phyloP scores from a whole-genome alignment of 1,139 yeast genomes.

The Fermentozyma sake region DNA sequence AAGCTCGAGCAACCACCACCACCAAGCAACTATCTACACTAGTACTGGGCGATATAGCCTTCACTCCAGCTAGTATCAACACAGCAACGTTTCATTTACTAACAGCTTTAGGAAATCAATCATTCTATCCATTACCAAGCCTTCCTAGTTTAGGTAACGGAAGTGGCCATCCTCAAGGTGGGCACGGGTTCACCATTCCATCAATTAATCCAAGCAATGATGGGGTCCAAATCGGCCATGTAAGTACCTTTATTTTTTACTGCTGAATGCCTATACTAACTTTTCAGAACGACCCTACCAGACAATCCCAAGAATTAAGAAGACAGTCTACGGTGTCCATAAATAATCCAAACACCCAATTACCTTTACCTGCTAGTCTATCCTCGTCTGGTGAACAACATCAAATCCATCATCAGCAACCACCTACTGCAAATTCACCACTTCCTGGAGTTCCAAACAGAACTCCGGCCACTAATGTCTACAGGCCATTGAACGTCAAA shows the following conservation, averaged over 20 bases:
- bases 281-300: conserved; percentile 16
- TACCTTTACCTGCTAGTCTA: conserved; percentile 2
- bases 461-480: conserved; percentile 45
- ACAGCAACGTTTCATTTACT: conserved; percentile 9
- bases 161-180: conserved; percentile 31
- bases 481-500: conserved; percentile 89
- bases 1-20: background rate
- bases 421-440: conserved; percentile 8
- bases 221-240: conserved; percentile 20
- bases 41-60: too few relatives aligned
- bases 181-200: conserved; percentile 44
- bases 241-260: conserved; percentile 18
- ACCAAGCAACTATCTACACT: too few relatives aligned
- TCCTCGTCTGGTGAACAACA: conserved; percentile 1
- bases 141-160: conserved; percentile 49
- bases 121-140: conserved; percentile 48
- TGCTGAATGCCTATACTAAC: conserved; percentile 11
- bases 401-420: conserved; percentile 4
- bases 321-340: conserved; percentile 22
- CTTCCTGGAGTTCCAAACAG: conserved; percentile 38
- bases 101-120: conserved; percentile 37
- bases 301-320: conserved; percentile 23
- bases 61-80: too few relatives aligned
- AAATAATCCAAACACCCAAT: conserved; percentile 5
- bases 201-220: conserved; percentile 36